Base-by-base conservation (phyloP, 225 moss, liverwort and hornwort species). In the Sphagnum tenellum region DNA sequence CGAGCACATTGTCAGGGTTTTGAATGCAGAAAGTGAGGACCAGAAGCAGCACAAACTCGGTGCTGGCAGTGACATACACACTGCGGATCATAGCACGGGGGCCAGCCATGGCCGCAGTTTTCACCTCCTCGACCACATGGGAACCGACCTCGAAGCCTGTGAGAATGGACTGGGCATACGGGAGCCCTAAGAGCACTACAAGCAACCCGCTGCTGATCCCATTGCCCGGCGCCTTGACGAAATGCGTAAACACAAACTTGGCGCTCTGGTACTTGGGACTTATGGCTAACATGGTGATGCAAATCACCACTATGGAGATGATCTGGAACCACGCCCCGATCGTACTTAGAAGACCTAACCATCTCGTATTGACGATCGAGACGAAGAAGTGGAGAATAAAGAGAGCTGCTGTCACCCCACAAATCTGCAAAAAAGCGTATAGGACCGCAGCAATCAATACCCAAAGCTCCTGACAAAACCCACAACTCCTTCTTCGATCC, bases 61-160 rank as follows among this genome's bases (percentile, higher is more conserved):
- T 74, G 5, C 10, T 2, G 14, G 74, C 74, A 0, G 78, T 78
- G 10, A 51, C 45, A 47, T 71, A 78, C 12, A 78, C 78, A 13
- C 62, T 68, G 50, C 64, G 67, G 3, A 78, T 68, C 78, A 78
- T 74, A 2, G 78, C 78, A 5, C 78, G 74, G 54, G 78, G 71
- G 4, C 74, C 74, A 6, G 78, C 70, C 29, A 67, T 74, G 11
- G 78, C 78, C 2, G 78, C 78, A 3, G 74, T 50, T 7, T 67
- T 71, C 67, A 78, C 78, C 55, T 78, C 78, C 57, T 78, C 78
- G 48, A 78, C 78, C 50, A 78, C 74, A 65, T 78, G 78, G 44
- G 78, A 63, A 1, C 78, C 74, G 0, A 78, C 78, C 60, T 78
- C 78, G 50, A 78, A 78, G n/a, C 78, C 78, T 48, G 78, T 78